Percentiles rank a stretch among this genome's conserved stretches.
phyloP scores from a whole-genome alignment of 495 filamentous ascomycete species.

The Talaromyces stipitatus region DNA sequence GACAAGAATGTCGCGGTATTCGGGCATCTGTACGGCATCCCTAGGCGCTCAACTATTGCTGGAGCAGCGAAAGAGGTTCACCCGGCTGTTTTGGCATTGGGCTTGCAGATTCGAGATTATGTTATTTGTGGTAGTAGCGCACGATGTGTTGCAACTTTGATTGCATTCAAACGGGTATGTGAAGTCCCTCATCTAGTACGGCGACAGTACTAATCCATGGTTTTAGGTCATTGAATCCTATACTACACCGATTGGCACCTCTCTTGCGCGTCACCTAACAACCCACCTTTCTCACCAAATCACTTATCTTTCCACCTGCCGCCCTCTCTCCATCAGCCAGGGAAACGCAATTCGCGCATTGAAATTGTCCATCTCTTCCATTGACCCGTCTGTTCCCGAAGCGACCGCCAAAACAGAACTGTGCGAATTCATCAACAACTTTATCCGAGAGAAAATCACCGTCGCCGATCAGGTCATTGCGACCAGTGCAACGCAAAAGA shows the following conservation, averaged over 20 bases:
- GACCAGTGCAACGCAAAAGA: conserved; percentile 61
- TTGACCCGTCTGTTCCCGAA: conserved; percentile 77
- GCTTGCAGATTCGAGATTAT: conserved; percentile 86
- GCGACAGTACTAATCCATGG: neutral
- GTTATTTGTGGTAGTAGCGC: conserved; percentile 84
- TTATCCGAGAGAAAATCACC: conserved; percentile 84
- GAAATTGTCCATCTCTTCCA: conserved; percentile 77
- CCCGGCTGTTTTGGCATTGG: conserved; percentile 74
- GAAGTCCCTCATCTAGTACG: neutral
- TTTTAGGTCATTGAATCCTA: conserved; percentile 82
- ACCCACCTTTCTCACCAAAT: conserved; percentile 94
- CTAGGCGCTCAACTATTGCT: conserved; percentile 58
- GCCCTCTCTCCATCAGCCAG: conserved; percentile 87
- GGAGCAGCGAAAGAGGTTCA: conserved; percentile 85
- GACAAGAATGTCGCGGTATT: conserved; percentile 73
- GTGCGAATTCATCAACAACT: conserved; percentile 74
- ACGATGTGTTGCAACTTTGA: conserved; percentile 75
- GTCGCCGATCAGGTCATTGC: conserved; percentile 82
- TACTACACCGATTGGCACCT: conserved; percentile 73
- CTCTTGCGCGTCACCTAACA: conserved; percentile 82
- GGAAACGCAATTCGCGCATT: conserved; percentile 93
- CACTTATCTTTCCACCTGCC: conserved; percentile 83
- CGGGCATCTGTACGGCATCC: conserved; percentile 74
- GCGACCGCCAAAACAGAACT: conserved; percentile 67
- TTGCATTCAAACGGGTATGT: conserved; percentile 81